These are phyloP conservation scores for Triangularia setosa DNA, from an alignment of 2,329 filamentous ascomycete species.

Conservation along the genomic window DNA sequence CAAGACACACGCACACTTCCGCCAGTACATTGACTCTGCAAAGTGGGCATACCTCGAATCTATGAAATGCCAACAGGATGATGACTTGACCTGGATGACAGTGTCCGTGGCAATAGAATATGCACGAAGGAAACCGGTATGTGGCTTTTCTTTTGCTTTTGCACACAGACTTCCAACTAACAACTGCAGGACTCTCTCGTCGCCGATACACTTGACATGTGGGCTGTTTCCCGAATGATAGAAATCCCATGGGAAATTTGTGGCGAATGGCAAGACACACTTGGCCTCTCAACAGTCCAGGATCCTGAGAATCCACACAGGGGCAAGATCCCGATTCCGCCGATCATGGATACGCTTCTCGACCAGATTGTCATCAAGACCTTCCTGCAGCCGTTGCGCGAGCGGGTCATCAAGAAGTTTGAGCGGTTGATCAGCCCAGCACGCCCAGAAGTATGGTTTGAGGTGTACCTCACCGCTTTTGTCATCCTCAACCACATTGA, in stretches of 20 bases:
- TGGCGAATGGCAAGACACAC: constrained; percentile 9
- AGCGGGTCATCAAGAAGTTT: constrained; percentile 17
- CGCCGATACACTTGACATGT: constrained; percentile 19
- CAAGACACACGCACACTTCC: constrained; percentile 14
- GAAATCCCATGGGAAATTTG: constrained; percentile 26
- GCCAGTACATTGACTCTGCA: constrained; percentile 19
- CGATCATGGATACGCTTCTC: constrained; percentile 26
- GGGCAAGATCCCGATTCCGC: constrained; percentile 24
- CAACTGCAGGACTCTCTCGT: constrained; percentile 17
- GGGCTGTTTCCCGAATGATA: constrained; percentile 25
- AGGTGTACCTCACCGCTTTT: constrained; percentile 24
- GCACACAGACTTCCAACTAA: constrained; percentile 3
- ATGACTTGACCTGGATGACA: constrained; percentile 19
- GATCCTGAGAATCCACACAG: constrained; percentile 17
- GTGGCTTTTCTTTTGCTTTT: not conserved
- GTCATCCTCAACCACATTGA: constrained; percentile 26
- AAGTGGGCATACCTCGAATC: constrained; percentile 18
- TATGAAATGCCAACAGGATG: constrained; percentile 7
- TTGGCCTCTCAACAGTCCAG: constrained; percentile 15
- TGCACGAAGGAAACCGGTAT: constrained; percentile 15
- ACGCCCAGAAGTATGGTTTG: constrained; percentile 24
- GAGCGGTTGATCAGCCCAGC: constrained; percentile 17
- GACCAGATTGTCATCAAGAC: constrained; percentile 24
- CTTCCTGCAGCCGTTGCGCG: constrained; percentile 19
- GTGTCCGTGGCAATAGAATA: constrained; percentile 17